Base-by-base conservation (phyloP, 805 yeast genomes). In the Myxozyma vanderwaltii region DNA sequence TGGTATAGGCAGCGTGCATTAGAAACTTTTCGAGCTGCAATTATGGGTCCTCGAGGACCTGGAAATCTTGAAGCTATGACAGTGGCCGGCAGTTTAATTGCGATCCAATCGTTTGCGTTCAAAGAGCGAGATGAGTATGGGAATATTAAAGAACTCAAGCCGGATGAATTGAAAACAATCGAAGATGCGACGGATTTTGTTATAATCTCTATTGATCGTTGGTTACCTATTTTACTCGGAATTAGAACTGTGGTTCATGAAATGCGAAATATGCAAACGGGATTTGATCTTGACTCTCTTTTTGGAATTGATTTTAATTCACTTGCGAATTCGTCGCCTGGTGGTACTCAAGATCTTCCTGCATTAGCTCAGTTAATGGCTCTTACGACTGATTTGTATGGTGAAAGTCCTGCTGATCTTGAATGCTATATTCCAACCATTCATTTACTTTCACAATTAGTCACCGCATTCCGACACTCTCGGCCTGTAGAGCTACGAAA, bases 1-100 rank as follows among this genome's bases (percentile, higher is more conserved):
- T 62, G 64, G 64, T 62, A 62, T 31, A 61, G 65, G 12, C 65
- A 62, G 47, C 55, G 59, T 2, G 61, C 65, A n/a, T 54, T 62
- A 35, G 65, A 62, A 51, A 62, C 65, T n/a, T 62, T 62, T 35
- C 64, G 65, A 24, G 54, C 44, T 4, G 61, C 63, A 12, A 60
- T 62, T 23, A 46, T 46, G 50, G 65, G 61, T 4, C 61, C 53
- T 23, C 55, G 64, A 15, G 58, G 57, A 19, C 47, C 59, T 2
- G 53, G 56, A n/a, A 48, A 53, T 21, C 51, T 62, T 13, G 59
- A 60, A 31, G 61, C 65, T 6, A 55, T 62, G 61, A 60, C 64
- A 23, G 61, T 60, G 17, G 63, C 65, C 7, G 65, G 65, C 35
- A 59, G 63, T 48, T 43, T 62, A 12, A 53, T 62, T 48, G 65